phyloP scores from a whole-genome alignment of 306 rosid genomes.

The Cyclanthera cordifolia region DNA sequence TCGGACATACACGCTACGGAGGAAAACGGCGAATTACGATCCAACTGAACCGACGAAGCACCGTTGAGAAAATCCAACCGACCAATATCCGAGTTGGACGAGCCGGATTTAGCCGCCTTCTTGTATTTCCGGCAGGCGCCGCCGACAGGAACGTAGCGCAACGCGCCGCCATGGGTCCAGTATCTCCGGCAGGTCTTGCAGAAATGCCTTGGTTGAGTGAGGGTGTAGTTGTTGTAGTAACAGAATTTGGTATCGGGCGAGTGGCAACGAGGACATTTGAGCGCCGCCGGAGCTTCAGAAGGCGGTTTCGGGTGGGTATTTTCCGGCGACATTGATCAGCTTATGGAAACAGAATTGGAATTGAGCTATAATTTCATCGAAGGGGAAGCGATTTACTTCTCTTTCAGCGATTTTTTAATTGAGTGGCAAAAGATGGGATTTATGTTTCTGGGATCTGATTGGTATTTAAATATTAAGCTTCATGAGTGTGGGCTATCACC shows the following conservation, averaged over 20 bases:
- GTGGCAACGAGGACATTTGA: slow-evolving; percentile 78
- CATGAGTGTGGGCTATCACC: too few relatives aligned
- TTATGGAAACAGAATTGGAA: too few relatives aligned
- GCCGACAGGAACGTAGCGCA: slow-evolving; percentile 85
- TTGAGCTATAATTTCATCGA: too few relatives aligned
- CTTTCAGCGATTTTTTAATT: too few relatives aligned
- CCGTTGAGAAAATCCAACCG: slow-evolving; percentile 58
- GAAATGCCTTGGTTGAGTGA: slow-evolving; percentile 86
- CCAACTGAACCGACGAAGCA: slow-evolving; percentile 49
- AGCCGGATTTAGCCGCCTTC: slow-evolving; percentile 35
- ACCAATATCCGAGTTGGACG: slow-evolving; percentile 33
- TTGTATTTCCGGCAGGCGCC: slow-evolving; percentile 92
- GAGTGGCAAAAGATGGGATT: too few relatives aligned
- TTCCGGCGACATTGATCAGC: too few relatives aligned
- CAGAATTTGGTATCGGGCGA: slow-evolving; percentile 95
- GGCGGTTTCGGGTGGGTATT: neutral
- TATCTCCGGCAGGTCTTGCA: slow-evolving; percentile 91
- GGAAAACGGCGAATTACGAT: neutral
- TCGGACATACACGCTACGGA: slow-evolving; percentile 10
- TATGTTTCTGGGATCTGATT: too few relatives aligned
- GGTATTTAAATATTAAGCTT: too few relatives aligned
- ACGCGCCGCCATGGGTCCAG: slow-evolving; percentile 95
- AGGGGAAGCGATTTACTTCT: too few relatives aligned
- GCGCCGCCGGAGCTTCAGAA: neutral
- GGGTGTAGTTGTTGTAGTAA: slow-evolving; percentile 95